Evolutionary conservation across 805 yeast genomes (phyloP), one percentile per base, ranked within the genome.

Genomic region (Peterozyma toletana): DNA sequence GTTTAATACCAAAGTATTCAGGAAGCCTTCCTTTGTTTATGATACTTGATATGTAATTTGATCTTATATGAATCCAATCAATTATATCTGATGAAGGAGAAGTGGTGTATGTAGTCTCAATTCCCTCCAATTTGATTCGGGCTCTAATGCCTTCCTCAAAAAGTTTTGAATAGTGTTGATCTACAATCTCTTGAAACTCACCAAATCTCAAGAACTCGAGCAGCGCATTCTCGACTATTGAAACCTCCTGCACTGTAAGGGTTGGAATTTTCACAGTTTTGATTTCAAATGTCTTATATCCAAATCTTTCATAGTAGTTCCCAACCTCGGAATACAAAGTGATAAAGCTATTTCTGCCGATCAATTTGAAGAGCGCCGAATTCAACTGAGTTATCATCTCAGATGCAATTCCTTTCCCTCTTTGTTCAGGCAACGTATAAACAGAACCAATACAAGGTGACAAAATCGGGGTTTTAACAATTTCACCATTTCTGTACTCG

Each of bases 281-380:
- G 11, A 53, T 52, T 37, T 48, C 49, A 33, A 44, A 43, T 34
- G 52, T 49, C 29, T 57, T 63, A 55, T 75, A 84, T 0, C 90
- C 95, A 50, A 82, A 77, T 49, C 68, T 64, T 33, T 68, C 63
- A 58, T 88, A 88, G 51, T 73, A 86, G 30, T 69, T 72, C 13
- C 85, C 91, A 16, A 85, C 77, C 40, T 82, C 93, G 48, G 91
- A 82, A 69, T 86, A 86, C 41, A 87, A 68, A 35, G 67, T 66
- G 33, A 70, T 58, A 30, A 67, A 58, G 27, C 58, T 58, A 30
- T 58, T 38, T 3, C 59, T 48, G 18, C 63, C 71, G 45, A 55
- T 56, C 9, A 51, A 11, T 2, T 48, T 35, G 5, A 33, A 33
- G 37, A 55, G 37, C 36, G 48, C 15, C 5, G 58, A 50, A 43